Evolutionary conservation across 176 grass and related monocot species (phyloP), one percentile per base, ranked within the genome.

Genomic region (Alloteropsis semialata): DNA sequence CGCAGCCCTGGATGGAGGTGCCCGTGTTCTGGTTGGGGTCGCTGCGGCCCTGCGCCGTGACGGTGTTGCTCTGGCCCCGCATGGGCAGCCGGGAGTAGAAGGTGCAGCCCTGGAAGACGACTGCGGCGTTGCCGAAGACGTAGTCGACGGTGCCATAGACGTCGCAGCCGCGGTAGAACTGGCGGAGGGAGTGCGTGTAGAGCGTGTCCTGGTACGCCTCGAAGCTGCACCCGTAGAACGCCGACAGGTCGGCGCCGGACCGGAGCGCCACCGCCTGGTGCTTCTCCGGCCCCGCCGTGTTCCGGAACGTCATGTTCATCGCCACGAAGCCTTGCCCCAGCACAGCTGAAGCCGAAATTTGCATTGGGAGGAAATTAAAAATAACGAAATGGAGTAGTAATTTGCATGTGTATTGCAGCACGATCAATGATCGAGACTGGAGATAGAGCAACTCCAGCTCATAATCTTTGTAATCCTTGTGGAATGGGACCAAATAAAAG

Each of bases 21-120:
- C 92, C 92, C 0, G 92, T 94, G 87, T 94, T 94, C 92, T 94
- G 92, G 84, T 94, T 87, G 53, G 92, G 92, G 63, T 92, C 85
- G 69, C 43, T 73, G 45, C 92, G 87, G 29, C 92, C 92, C 57
- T 94, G 92, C 38, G 92, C 92, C 1, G 92, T 94, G 74, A 94
- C 59, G 51, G 92, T 94, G 87, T 94, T 94, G 87, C 89, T 83
- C 92, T 94, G 92, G 25, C 92, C 87, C 2, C 0, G 39, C 78
- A 91, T 70, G 0, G 92, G 92, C 27, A 94, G 89, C 8, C 92
- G 74, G 22, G 92, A 92, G 74, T 88, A 87, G 82, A 94, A 82
- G 81, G 59, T 77, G 89, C 92, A 94, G 78, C 29, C 71, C 78
- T 94, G 92, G 87, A 94, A 90, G 3, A 92, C 89, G 16, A 90